Evolutionary conservation across 805 yeast species (phyloP).

Genomic region (Wickerhamiella nectarea): DNA sequence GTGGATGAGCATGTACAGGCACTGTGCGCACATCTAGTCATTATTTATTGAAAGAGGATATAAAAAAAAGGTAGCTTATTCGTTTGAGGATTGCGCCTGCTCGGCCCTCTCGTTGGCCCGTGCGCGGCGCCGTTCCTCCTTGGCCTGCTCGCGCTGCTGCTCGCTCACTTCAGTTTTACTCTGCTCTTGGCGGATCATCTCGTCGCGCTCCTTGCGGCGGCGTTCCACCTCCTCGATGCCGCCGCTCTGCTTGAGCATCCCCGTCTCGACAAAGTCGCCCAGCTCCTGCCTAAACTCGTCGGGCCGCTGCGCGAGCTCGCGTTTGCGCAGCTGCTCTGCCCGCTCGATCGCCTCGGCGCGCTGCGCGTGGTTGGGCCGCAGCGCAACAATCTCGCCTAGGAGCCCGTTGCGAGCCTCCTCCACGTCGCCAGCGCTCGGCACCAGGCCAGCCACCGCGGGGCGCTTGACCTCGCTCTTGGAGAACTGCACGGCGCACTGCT

Average conservation of each 20-base stretch:
- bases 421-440: conserved; percentile 21
- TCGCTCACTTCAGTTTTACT: conserved; percentile 17
- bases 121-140: conserved; percentile 14
- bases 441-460: conserved; percentile 26
- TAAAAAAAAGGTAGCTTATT: neutral
- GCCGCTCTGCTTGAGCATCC: conserved; percentile 66
- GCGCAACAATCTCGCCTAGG: conserved; percentile 59
- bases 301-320: conserved; percentile 45
- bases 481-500: conserved; percentile 31
- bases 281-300: conserved; percentile 76
- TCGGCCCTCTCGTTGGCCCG: neutral
- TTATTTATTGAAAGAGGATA: no score
- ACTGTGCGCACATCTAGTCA: neutral
- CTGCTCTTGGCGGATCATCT: conserved; percentile 47
- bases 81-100: neutral
- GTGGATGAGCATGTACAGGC: neutral
- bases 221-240: conserved; percentile 82
- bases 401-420: conserved; percentile 43
- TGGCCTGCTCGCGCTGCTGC: conserved; percentile 2
- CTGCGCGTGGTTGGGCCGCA: conserved; percentile 71
- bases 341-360: conserved; percentile 78
- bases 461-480: conserved; percentile 25
- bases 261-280: conserved; percentile 69
- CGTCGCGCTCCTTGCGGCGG: conserved; percentile 42
- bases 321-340: conserved; percentile 69